Percentiles rank a stretch among this genome's conserved stretches.
Evolutionary conservation across 768 basidiomycete genomes (phyloP).

Genomic region (Naematelia aurantialba): DNA sequence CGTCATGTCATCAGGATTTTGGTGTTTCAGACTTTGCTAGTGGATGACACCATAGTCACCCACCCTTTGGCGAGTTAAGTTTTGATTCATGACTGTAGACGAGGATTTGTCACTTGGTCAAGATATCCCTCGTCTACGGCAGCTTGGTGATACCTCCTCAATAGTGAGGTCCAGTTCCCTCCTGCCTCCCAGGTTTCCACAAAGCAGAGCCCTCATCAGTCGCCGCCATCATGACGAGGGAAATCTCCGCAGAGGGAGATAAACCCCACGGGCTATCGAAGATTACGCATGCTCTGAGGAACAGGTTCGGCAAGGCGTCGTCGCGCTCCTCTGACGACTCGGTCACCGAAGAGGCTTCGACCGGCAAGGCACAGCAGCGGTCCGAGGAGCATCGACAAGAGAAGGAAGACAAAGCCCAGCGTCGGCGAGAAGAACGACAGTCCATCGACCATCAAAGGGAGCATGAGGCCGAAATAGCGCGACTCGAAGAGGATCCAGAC

Average conservation of each 20-base stretch:
- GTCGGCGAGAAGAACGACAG: conserved; percentile 58
- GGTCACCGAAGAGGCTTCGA: background rate
- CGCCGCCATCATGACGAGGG: too few relatives aligned
- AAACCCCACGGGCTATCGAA: background rate
- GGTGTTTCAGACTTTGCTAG: too few relatives aligned
- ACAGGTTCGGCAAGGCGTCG: background rate
- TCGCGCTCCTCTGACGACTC: background rate
- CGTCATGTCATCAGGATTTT: too few relatives aligned
- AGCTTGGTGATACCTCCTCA: too few relatives aligned
- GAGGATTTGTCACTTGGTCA: too few relatives aligned
- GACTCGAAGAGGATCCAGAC: conserved; percentile 56
- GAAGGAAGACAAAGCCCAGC: conserved; percentile 62
- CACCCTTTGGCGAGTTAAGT: too few relatives aligned
- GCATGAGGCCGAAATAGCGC: background rate
- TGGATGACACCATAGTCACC: too few relatives aligned
- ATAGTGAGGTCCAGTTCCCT: too few relatives aligned
- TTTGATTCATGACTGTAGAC: too few relatives aligned
- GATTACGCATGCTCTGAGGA: background rate
- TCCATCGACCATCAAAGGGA: conserved; percentile 9
- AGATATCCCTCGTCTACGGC: too few relatives aligned
- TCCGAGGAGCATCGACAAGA: conserved; percentile 69
- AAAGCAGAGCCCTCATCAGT: too few relatives aligned
- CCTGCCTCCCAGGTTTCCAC: too few relatives aligned
- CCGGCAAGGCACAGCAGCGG: conserved; percentile 52
- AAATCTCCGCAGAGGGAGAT: background rate